Evolutionary conservation across 140 eudicot species (phyloP).

Genomic region (Anethum foeniculum): DNA sequence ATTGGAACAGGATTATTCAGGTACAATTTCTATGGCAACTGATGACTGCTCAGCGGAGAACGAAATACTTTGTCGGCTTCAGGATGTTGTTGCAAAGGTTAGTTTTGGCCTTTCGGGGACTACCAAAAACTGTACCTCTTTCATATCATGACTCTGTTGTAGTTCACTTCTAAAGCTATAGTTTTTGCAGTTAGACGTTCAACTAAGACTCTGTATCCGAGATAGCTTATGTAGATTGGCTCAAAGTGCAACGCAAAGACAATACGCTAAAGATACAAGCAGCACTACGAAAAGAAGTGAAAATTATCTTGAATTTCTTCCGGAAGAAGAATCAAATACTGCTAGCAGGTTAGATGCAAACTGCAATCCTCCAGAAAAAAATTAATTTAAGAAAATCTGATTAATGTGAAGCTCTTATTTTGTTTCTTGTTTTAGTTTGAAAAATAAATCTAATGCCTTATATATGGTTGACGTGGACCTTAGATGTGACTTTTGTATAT

Average conservation of each 20-base stretch:
- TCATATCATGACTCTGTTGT: not conserved
- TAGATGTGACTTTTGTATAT: not conserved
- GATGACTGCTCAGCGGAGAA: slow-evolving; percentile 44
- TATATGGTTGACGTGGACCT: not conserved
- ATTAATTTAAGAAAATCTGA: not conserved
- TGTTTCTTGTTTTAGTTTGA: not conserved
- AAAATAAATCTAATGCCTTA: not conserved
- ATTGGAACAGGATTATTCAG: slow-evolving; percentile 33
- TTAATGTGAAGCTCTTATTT: not conserved
- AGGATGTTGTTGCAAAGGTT: slow-evolving; percentile 50
- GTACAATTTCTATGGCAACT: slow-evolving; percentile 12
- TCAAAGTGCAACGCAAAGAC: slow-evolving; percentile 59
- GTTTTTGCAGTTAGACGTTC: slow-evolving; percentile 49
- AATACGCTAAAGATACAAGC: slow-evolving; percentile 33
- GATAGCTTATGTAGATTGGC: slow-evolving; percentile 80
- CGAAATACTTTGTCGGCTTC: slow-evolving; percentile 44
- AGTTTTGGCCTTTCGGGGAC: not conserved
- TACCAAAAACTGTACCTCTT: not conserved
- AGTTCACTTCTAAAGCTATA: slow-evolving; percentile 4
- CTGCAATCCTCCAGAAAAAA: not conserved
- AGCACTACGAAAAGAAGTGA: slow-evolving; percentile 24
- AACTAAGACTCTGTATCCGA: slow-evolving; percentile 55
- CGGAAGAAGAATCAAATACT: slow-evolving; percentile 21
- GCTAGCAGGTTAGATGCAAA: slow-evolving; percentile 44
- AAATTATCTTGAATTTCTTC: slow-evolving; percentile 21